A percentile compares a stretch with the other conserved stretches of the same genome.
Evolutionary conservation across 257 asterid species (phyloP).

Genomic region (Linaria vulgaris): DNA sequence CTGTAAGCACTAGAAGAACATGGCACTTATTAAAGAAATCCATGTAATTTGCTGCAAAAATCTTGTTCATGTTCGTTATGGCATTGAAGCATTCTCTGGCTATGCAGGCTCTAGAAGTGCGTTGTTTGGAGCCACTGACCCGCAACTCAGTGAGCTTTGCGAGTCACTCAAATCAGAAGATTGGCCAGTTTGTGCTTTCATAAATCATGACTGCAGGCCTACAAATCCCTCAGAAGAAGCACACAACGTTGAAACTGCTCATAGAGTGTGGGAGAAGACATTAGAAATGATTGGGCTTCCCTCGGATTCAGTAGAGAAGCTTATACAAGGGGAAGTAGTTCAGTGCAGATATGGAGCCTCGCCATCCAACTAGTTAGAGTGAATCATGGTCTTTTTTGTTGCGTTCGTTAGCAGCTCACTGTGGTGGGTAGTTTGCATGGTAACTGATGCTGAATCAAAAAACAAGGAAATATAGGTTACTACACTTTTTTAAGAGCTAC

Average conservation of each 20-base stretch:
- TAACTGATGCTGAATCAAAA: conserved; percentile 15
- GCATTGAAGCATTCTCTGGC: conserved; percentile 19
- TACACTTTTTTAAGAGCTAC: not conserved
- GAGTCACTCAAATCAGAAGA: conserved; percentile 88
- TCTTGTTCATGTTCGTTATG: too few relatives aligned
- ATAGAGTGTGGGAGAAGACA: conserved; percentile 89
- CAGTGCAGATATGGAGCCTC: conserved; percentile 44
- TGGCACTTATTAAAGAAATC: too few relatives aligned
- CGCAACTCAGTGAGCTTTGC: conserved; percentile 79
- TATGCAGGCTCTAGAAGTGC: conserved; percentile 91
- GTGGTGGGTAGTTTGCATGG: conserved; percentile 2
- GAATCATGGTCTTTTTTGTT: not conserved
- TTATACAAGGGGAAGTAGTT: conserved; percentile 76
- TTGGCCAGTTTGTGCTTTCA: conserved; percentile 92
- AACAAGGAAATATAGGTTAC: conserved; percentile 13
- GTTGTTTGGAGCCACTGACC: conserved; percentile 92
- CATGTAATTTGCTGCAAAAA: too few relatives aligned
- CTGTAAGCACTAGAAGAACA: too few relatives aligned
- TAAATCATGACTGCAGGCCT: conserved; percentile 89
- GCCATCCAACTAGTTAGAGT: conserved; percentile 25
- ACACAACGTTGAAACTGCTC: conserved; percentile 62
- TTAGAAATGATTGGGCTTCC: conserved; percentile 84
- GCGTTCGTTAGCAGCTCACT: conserved; percentile 10
- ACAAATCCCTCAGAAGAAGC: conserved; percentile 93
- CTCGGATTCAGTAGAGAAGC: conserved; percentile 77